Conservation (phyloP, 2,329 filamentous ascomycete genomes). For the Knufia petricola region DNA sequence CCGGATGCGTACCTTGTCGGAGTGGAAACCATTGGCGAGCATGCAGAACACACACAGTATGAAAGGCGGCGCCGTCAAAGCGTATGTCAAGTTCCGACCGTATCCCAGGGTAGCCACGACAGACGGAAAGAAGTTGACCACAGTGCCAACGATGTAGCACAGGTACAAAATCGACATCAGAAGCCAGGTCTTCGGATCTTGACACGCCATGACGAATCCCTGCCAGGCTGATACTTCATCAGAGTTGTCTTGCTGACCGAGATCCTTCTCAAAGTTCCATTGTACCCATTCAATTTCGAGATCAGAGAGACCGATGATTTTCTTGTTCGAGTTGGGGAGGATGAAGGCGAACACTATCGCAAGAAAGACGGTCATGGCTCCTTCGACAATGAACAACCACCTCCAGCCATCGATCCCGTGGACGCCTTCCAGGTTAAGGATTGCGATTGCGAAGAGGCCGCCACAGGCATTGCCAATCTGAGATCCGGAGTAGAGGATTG, state of each 20-base stretch:
- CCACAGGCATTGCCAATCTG: conserved; percentile 55
- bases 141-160: conserved; percentile 41
- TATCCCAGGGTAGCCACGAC: conserved; percentile 60
- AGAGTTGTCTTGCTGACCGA: conserved; percentile 18
- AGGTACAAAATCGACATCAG: conserved; percentile 26
- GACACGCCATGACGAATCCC: conserved; percentile 26
- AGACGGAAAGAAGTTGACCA: conserved; percentile 62
- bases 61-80: conserved; percentile 20
- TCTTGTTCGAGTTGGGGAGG: conserved; percentile 58
- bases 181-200: conserved; percentile 31
- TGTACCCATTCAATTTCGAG: conserved; percentile 48
- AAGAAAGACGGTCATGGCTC: conserved; percentile 52
- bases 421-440: conserved; percentile 48
- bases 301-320: conserved; percentile 49
- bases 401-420: conserved; percentile 49
- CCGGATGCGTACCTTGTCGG: conserved; percentile 25
- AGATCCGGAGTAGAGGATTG: conserved; percentile 45
- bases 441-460: conserved; percentile 48
- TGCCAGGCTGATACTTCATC: conserved; percentile 24
- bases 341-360: conserved; percentile 50
- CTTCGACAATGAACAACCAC: conserved; percentile 64
- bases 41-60: conserved; percentile 39
- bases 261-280: conserved; percentile 17
- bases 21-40: conserved; percentile 58
- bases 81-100: conserved; percentile 36